Evolutionary conservation across 108 stramenopile species (phyloP).

Genomic region (Pseudonitzschia delicatissima): DNA sequence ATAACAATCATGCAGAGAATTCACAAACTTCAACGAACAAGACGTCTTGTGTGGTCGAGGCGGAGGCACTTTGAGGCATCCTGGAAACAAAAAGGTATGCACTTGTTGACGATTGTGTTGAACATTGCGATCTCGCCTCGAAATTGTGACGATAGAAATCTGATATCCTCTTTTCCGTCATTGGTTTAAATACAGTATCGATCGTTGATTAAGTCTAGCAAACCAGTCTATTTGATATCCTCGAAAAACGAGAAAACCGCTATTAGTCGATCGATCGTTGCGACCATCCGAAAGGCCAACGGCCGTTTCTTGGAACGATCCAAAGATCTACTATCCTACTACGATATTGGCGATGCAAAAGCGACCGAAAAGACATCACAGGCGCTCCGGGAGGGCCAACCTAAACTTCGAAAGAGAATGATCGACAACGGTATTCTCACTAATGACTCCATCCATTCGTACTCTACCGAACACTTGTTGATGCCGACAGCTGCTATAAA

Average conservation of each 20-base stretch:
- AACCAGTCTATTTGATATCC: not conserved
- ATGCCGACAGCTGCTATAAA: no score
- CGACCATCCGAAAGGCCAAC: not conserved
- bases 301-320: not conserved
- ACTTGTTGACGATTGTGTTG: not conserved
- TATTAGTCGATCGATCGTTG: constrained; percentile 3
- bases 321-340: not conserved
- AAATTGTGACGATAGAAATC: not conserved
- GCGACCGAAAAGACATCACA: constrained; percentile 3
- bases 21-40: not conserved
- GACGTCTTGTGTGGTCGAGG: constrained; percentile 6
- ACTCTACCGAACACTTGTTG: no score
- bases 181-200: no score
- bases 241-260: not conserved
- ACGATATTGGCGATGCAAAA: constrained; percentile 6
- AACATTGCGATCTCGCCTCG: no score
- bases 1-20: not conserved
- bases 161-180: no score
- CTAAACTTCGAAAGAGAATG: not conserved
- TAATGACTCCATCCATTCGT: no score
- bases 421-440: no score
- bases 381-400: not conserved
- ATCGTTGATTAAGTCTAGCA: not conserved
- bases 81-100: not conserved
- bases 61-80: not conserved